Percentiles rank a stretch among this genome's conserved stretches.
Conservation (phyloP, 23 red algal genomes). For the Pyropia yezoensis region DNA sequence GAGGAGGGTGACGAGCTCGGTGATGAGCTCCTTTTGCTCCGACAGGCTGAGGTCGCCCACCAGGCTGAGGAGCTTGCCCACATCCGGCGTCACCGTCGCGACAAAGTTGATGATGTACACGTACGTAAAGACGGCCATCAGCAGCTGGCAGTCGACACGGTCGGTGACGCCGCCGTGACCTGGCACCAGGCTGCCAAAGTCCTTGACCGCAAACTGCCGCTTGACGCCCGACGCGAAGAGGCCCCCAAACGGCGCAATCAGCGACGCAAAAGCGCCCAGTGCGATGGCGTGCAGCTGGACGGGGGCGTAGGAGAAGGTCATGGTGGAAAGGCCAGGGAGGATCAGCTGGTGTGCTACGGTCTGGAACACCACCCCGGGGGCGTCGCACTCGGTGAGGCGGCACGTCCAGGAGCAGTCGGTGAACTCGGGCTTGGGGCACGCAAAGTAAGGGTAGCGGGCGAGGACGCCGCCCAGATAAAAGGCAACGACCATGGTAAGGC, state of each 20-base stretch:
- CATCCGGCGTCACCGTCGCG: slow-evolving; percentile 74
- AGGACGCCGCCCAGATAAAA: slow-evolving; percentile 56
- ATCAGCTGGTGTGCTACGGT: slow-evolving; percentile 5
- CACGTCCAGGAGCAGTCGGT: slow-evolving; percentile 71
- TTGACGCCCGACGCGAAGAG: slow-evolving; percentile 97
- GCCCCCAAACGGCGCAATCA: slow-evolving; percentile 91
- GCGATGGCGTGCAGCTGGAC: slow-evolving; percentile 78
- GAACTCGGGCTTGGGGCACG: slow-evolving; percentile 92
- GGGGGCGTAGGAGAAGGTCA: slow-evolving; percentile 35
- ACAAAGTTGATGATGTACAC: slow-evolving; percentile 99
- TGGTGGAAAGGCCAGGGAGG: slow-evolving; percentile 13
- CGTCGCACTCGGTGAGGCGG: slow-evolving; percentile 40
- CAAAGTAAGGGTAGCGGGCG: slow-evolving; percentile 49
- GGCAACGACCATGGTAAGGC: slow-evolving; percentile 76
- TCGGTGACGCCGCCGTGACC: slow-evolving; percentile 97
- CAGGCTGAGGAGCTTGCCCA: slow-evolving; percentile 80
- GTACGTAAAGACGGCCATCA: slow-evolving; percentile 97
- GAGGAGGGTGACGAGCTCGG: slow-evolving; percentile 18
- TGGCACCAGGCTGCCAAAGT: slow-evolving; percentile 84
- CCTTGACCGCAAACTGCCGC: slow-evolving; percentile 89
- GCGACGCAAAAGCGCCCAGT: slow-evolving; percentile 72
- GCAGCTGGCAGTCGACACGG: slow-evolving; percentile 92
- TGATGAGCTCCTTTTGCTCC: slow-evolving; percentile 77
- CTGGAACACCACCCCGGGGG: slow-evolving; percentile 23
- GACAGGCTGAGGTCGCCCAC: slow-evolving; percentile 64